Evolutionary conservation across 768 basidiomycete species (phyloP).

Genomic region (Gyrodon lividus): DNA sequence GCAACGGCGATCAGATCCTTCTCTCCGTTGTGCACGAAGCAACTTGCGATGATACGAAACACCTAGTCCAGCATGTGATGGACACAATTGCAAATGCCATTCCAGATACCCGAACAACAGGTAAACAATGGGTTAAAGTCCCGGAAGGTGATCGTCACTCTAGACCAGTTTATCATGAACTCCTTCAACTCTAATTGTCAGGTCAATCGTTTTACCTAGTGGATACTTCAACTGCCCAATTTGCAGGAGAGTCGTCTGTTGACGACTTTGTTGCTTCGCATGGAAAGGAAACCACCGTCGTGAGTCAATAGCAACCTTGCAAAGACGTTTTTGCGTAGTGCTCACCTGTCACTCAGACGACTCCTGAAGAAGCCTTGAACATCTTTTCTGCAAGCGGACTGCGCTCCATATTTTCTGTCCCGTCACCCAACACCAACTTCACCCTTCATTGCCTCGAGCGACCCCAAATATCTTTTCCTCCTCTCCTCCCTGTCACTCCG

Average conservation of each 20-base stretch:
- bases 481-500: conserved; percentile 22
- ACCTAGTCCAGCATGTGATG: conserved; percentile 7
- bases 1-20: conserved; percentile 28
- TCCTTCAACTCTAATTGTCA: background rate
- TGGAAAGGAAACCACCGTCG: conserved; percentile 3
- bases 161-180: background rate
- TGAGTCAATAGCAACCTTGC: conserved; percentile 5
- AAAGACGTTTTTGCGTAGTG: background rate
- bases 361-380: conserved; percentile 38
- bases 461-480: conserved; percentile 46
- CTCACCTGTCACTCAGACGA: conserved; percentile 34
- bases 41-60: conserved; percentile 5
- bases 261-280: conserved; percentile 18
- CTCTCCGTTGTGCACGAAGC: conserved; percentile 20
- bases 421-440: conserved; percentile 21
- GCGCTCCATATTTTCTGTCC: conserved; percentile 43
- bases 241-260: conserved; percentile 11
- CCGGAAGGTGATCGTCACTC: conserved; percentile 13
- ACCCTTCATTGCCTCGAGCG: conserved; percentile 56
- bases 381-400: conserved; percentile 48
- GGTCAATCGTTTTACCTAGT: conserved; percentile 20
- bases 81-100: conserved; percentile 10
- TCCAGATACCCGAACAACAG: conserved; percentile 2
- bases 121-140: conserved; percentile 21
- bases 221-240: conserved; percentile 2